Conservation (phyloP, 176 grass and related monocot genomes). For the Oryza coarctata region DNA sequence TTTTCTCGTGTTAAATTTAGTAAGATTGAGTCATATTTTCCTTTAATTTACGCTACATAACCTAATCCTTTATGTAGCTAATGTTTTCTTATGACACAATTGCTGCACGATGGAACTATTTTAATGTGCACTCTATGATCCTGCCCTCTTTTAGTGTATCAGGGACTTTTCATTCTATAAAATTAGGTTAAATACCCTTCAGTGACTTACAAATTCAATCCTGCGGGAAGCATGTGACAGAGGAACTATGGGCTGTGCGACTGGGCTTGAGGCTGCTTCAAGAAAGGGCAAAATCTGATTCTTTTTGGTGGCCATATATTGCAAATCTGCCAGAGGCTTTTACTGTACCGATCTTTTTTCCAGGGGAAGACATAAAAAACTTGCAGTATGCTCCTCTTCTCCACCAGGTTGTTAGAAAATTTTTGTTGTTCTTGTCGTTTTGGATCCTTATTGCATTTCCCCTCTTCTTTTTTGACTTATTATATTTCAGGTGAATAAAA, state of each 20-base stretch:
- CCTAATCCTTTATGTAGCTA: not conserved
- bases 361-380: constrained; percentile 82
- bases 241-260: constrained; percentile 96
- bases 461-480: constrained; percentile 28
- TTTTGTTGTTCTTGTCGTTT: constrained; percentile 6
- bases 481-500: constrained; percentile 83
- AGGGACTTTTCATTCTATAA: constrained; percentile 26
- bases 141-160: constrained; percentile 8
- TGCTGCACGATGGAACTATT: not conserved
- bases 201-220: constrained; percentile 52
- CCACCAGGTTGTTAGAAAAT: constrained; percentile 60
- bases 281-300: constrained; percentile 63
- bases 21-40: not conserved
- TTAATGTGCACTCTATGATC: not conserved
- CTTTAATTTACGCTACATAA: constrained; percentile 1
- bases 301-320: constrained; percentile 96
- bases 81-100: not conserved
- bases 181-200: constrained; percentile 29
- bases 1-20: not conserved
- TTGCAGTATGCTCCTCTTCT: constrained; percentile 83
- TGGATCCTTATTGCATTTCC: not conserved
- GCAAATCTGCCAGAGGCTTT: constrained; percentile 84
- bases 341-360: constrained; percentile 73
- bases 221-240: constrained; percentile 72
- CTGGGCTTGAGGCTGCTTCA: constrained; percentile 94